A percentile compares a stretch with the other conserved stretches of the same genome.
Evolutionary conservation across 2,329 filamentous ascomycete genomes (phyloP).

Genomic region (Ceratocystis cacaofunesta): DNA sequence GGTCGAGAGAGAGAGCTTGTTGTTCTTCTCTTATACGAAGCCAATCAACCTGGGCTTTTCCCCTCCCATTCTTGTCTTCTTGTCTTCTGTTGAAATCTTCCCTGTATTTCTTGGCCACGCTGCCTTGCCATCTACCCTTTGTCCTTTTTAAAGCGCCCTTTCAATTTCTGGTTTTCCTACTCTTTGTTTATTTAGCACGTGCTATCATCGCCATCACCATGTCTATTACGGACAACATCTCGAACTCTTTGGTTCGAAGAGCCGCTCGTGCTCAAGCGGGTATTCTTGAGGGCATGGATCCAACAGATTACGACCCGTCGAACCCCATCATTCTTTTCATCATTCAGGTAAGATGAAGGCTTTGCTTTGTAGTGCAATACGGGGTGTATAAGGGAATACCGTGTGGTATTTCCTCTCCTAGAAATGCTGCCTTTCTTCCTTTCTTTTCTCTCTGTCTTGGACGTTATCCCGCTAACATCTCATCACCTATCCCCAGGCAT

Average conservation of each 20-base stretch:
- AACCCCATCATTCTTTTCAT: constrained; percentile 66
- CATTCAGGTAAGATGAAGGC: constrained; percentile 40
- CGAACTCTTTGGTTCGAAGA: constrained; percentile 19
- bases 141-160: background rate
- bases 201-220: constrained; percentile 17
- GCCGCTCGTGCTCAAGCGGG: constrained; percentile 35
- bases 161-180: no score
- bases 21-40: background rate
- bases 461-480: constrained; percentile 7
- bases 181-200: no score
- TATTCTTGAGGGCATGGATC: constrained; percentile 56
- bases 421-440: background rate
- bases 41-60: no score
- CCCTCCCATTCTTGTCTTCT: background rate
- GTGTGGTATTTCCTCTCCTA: no score
- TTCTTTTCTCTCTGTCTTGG: background rate
- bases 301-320: constrained; percentile 50
- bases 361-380: background rate
- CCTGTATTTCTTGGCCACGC: background rate
- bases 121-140: background rate
- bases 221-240: constrained; percentile 22
- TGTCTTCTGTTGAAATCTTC: background rate
- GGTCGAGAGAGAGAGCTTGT: background rate
- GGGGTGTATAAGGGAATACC: background rate
- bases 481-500: constrained; percentile 21